phyloP scores from a whole-genome alignment of 2,329 filamentous ascomycete genomes.

The Epichloe typhina region DNA sequence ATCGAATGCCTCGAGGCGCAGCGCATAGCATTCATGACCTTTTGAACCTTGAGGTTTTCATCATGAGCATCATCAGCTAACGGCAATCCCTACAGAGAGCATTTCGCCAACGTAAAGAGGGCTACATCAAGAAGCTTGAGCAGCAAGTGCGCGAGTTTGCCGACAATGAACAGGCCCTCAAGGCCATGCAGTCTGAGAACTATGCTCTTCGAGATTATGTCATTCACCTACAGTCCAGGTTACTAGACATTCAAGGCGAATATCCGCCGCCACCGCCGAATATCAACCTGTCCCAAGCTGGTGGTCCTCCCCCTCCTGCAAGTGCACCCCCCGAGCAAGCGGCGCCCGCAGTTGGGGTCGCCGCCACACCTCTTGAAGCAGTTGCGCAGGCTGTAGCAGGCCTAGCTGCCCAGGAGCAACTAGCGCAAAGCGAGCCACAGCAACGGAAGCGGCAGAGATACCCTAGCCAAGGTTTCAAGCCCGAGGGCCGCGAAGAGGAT shows the following conservation, averaged over 20 bases:
- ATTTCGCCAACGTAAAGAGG: conserved; percentile 94
- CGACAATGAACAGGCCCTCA: conserved; percentile 63
- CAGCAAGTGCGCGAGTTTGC: conserved; percentile 77
- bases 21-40: neutral
- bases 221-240: conserved; percentile 72
- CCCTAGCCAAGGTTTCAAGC: conserved; percentile 21
- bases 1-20: neutral
- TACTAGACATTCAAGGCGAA: conserved; percentile 74
- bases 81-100: conserved; percentile 52
- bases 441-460: conserved; percentile 12
- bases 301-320: conserved; percentile 12
- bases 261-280: conserved; percentile 73
- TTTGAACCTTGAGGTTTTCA: neutral
- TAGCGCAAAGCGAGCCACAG: conserved; percentile 19
- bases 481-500: conserved; percentile 27
- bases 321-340: conserved; percentile 12
- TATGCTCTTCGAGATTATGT: conserved; percentile 87
- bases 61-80: neutral
- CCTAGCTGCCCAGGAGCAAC: conserved; percentile 28
- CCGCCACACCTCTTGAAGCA: conserved; percentile 30
- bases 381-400: conserved; percentile 37
- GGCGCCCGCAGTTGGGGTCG: conserved; percentile 16
- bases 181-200: conserved; percentile 76
- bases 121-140: conserved; percentile 95
- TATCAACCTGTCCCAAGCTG: conserved; percentile 46